These are phyloP conservation scores for Zea luxurians DNA, from an alignment of 176 grass and related monocot species.

Conservation along the genomic window DNA sequence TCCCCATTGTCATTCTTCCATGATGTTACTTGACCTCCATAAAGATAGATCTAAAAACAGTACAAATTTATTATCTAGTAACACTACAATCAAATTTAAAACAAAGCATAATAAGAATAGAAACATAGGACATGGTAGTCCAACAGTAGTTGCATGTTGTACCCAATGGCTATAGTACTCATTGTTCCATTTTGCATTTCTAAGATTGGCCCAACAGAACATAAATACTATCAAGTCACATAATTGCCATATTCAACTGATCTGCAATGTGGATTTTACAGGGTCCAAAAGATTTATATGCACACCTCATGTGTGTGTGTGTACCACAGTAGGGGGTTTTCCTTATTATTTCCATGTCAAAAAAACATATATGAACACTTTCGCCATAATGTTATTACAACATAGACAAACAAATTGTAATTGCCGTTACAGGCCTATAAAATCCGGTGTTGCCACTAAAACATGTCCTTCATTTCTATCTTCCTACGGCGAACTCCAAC, in stretches of 20 bases:
- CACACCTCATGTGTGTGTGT: too few relatives aligned
- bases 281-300: too few relatives aligned
- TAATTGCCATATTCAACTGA: neutral
- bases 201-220: neutral
- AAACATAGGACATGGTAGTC: neutral
- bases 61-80: neutral
- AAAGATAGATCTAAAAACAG: constrained; percentile 50
- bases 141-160: neutral
- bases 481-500: too few relatives aligned
- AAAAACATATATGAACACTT: neutral
- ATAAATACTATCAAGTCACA: neutral
- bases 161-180: neutral
- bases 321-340: neutral
- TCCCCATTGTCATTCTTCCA: constrained; percentile 87
- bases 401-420: neutral
- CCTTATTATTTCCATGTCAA: neutral
- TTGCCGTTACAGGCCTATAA: neutral
- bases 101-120: neutral
- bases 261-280: too few relatives aligned
- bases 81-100: neutral
- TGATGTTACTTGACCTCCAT: constrained; percentile 75
- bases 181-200: neutral
- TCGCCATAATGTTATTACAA: neutral
- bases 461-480: neutral
- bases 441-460: neutral